Conservation (phyloP, 2,329 filamentous ascomycete species). For the Colletotrichum theobromicola region DNA sequence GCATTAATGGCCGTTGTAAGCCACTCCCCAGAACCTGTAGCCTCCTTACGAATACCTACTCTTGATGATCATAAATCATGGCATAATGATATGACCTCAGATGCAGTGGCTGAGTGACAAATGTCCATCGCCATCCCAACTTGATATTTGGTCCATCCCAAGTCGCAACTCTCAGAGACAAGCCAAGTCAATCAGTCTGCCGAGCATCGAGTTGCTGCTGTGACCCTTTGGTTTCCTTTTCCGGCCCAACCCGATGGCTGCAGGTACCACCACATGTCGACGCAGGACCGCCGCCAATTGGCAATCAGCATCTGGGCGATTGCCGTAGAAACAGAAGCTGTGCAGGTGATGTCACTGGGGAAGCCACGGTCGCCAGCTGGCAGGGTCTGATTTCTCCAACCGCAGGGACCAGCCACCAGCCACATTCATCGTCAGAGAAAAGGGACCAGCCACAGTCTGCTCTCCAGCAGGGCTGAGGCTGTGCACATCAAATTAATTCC, state of each 20-base stretch:
- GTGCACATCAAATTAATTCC: neutral
- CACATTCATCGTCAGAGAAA: neutral
- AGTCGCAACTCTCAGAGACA: neutral
- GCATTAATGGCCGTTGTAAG: neutral
- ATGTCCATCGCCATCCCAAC: neutral
- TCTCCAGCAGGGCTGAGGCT: neutral
- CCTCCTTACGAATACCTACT: neutral
- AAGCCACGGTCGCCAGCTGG: neutral
- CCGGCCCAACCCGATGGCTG: neutral
- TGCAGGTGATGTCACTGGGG: constrained; percentile 4
- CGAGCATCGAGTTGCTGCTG: neutral
- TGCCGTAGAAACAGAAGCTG: neutral
- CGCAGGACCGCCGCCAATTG: neutral
- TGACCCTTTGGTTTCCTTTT: neutral
- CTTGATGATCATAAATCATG: neutral
- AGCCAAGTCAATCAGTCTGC: neutral
- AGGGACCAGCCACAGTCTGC: neutral
- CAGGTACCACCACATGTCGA: neutral
- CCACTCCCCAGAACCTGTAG: neutral
- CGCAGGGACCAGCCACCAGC: neutral
- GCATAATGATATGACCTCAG: neutral
- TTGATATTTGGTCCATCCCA: neutral
- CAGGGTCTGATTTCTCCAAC: neutral
- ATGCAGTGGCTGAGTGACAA: neutral
- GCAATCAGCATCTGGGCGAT: neutral